Base-by-base conservation (phyloP, 371 early-diverging fungal genomes). In the Modicella reniformis region DNA sequence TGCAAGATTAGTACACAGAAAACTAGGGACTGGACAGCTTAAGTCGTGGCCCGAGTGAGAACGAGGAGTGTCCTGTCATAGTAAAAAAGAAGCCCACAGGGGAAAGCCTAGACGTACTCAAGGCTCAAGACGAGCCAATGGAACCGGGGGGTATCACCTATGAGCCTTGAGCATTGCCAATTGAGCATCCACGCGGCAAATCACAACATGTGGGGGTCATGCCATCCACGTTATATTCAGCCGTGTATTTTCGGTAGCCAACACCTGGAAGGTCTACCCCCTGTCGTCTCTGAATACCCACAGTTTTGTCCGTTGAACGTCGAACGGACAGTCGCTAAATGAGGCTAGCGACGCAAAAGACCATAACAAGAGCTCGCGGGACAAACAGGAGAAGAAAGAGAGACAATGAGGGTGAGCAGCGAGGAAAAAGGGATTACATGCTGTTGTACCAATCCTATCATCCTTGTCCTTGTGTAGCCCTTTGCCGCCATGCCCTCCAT, bases 81-180 rank as follows among this genome's bases (percentile, higher is more conserved):
- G n/a, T n/a, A n/a, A n/a, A n/a, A n/a, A n/a, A 44, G 44, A 44
- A 17, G 44, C 3, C 17, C 17, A 44, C 3, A 17, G 17, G 19
- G 44, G 19, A 3, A 44, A 17, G 44, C 17, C 44, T 44, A 17
- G 44, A 44, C 17, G 44, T 19, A 3, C 17, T 12, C 44, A 44
- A 12, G 17, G 17, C 44, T 6, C 5, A 23, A 19, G 30, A 21
- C 33, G 62, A 49, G 62, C 62, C 62, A 62, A 62, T 62, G 54
- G 41, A 53, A 53, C 62, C 37, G 21, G 28, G n/a, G n/a, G 41
- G 62, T 54, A 62, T 53, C 62, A 62, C 13, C 3, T 62, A 15
- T 61, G 51, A 50, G 32, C 61, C 1, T 50, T 28, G 30, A 50
- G 30, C 21, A 7, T 50, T 23, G 15, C 32, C 23, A 10, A 55